A percentile compares a stretch with the other conserved stretches of the same genome.
These are phyloP conservation scores for Tolypocladium tropicale DNA, from an alignment of 2,329 filamentous ascomycete genomes.

Conservation along the genomic window DNA sequence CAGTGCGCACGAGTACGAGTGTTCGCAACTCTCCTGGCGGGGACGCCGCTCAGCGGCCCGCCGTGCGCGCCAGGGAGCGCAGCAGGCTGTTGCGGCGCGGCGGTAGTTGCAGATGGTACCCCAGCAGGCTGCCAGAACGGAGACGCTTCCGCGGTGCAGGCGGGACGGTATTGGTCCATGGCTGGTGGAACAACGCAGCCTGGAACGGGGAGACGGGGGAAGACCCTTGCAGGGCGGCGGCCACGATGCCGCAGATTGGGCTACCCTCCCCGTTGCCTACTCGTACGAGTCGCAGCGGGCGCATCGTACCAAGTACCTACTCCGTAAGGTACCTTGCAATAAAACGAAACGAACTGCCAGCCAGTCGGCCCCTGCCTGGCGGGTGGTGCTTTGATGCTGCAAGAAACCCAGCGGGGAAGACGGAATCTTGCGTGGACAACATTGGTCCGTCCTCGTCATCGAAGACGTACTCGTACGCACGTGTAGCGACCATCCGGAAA, in stretches of 20 bases:
- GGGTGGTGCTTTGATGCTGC: neutral
- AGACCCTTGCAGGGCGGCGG: neutral
- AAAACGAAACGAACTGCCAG: neutral
- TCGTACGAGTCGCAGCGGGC: too few species aligned
- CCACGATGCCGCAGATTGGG: neutral
- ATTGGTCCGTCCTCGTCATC: neutral
- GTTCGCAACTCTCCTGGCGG: too few species aligned
- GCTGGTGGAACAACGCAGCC: neutral
- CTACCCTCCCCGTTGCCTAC: too few species aligned
- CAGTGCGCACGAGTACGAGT: neutral
- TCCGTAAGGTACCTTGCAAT: too few species aligned
- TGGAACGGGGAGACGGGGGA: neutral
- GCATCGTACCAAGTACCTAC: too few species aligned
- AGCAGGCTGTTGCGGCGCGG: neutral
- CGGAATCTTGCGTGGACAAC: neutral
- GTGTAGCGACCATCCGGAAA: too few species aligned
- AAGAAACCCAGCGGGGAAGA: neutral
- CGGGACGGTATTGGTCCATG: neutral
- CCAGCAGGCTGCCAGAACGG: neutral
- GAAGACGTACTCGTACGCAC: too few species aligned
- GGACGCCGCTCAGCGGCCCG: neutral
- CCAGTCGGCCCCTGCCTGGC: neutral
- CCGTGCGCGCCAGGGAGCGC: neutral
- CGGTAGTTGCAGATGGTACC: neutral
- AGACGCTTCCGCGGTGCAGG: neutral